Conservation (phyloP, 768 basidiomycete species). For the Suillus placidus region DNA sequence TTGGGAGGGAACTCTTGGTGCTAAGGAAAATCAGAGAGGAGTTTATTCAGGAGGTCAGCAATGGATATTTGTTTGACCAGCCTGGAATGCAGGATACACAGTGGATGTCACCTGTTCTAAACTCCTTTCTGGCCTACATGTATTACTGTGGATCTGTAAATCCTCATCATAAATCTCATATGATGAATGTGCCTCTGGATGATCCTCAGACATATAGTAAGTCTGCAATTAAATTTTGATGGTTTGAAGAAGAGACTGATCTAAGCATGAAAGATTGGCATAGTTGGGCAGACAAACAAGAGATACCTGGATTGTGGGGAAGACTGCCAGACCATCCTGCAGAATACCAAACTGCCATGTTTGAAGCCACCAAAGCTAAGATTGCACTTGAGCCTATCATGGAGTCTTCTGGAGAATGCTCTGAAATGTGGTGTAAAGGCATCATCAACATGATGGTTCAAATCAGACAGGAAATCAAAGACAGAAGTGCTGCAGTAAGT, state of each 20-base stretch:
- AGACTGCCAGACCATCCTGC: background rate
- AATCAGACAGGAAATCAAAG: background rate
- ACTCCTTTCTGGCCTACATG: background rate
- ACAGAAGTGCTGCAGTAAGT: too few species aligned
- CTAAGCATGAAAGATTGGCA: background rate
- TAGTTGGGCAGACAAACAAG: background rate
- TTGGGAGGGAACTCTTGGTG: background rate
- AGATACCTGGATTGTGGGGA: background rate
- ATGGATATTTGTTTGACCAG: background rate
- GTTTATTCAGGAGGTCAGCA: background rate
- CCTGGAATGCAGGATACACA: background rate
- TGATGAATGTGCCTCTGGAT: background rate
- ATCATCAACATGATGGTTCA: background rate
- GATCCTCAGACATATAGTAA: background rate
- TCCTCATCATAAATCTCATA: background rate
- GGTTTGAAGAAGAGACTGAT: background rate
- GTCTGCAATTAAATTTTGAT: background rate
- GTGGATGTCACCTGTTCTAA: background rate
- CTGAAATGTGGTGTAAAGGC: background rate
- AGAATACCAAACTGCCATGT: background rate
- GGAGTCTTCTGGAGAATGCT: background rate
- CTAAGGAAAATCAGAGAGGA: background rate
- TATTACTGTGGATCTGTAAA: background rate
- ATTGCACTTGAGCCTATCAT: background rate
- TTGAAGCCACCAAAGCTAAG: background rate